These are phyloP conservation scores for Trypanosoma grayi DNA, from an alignment of 208 protist species.

Conservation along the genomic window DNA sequence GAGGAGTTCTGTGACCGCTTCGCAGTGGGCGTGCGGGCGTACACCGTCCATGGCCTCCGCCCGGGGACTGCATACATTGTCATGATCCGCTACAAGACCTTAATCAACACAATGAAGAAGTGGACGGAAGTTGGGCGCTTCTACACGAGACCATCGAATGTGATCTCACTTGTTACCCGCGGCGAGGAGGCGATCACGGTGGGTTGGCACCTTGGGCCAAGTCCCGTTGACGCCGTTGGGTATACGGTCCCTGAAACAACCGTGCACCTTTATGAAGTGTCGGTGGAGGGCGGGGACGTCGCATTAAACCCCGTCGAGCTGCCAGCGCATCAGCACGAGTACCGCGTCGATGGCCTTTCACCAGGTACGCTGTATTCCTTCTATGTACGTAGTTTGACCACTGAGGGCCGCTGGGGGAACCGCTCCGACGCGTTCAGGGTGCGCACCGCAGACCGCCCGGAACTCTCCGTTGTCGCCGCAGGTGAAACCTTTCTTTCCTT, in stretches of 20 bases:
- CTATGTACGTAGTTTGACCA: conserved; percentile 63
- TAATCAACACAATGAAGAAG: conserved; percentile 71
- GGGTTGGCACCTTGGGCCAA: conserved; percentile 43
- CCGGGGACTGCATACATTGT: conserved; percentile 82
- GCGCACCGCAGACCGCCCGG: conserved; percentile 57
- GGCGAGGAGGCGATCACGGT: conserved; percentile 85
- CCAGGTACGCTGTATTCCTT: conserved; percentile 73
- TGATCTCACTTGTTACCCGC: conserved; percentile 46
- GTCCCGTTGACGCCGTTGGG: conserved; percentile 34
- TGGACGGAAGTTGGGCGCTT: conserved; percentile 82
- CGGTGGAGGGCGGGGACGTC: conserved; percentile 38
- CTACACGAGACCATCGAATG: conserved; percentile 63
- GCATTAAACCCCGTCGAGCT: conserved; percentile 28
- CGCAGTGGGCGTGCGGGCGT: conserved; percentile 44
- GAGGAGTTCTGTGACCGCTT: conserved; percentile 56
- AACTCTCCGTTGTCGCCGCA: conserved; percentile 39
- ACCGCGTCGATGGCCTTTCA: conserved; percentile 60
- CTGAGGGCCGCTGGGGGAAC: conserved; percentile 68
- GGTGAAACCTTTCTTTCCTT: conserved; percentile 87
- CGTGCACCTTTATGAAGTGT: conserved; percentile 50
- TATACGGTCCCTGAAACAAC: conserved; percentile 38
- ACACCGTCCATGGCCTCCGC: conserved; percentile 64
- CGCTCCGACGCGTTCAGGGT: conserved; percentile 59
- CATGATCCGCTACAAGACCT: conserved; percentile 76
- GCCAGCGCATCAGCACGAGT: conserved; percentile 17